phyloP scores from a whole-genome alignment of 176 grass and related monocot genomes.

The Themeda triandra region DNA sequence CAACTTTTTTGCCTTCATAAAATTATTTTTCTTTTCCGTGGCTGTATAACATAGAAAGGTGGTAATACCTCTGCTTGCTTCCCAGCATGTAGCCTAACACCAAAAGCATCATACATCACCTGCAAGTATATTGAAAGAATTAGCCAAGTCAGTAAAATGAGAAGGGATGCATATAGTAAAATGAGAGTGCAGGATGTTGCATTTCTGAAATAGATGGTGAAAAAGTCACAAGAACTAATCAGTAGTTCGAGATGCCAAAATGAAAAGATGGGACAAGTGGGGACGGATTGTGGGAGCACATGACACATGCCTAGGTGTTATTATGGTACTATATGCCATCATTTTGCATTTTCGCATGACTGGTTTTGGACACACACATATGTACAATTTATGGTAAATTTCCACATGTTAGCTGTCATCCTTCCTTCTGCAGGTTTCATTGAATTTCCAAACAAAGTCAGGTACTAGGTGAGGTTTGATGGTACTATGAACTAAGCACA shows the following conservation, averaged over 20 bases:
- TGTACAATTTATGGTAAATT: background rate
- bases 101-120: conserved; percentile 99
- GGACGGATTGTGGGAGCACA: background rate
- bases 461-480: background rate
- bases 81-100: conserved; percentile 94
- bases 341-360: background rate
- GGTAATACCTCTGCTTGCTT: conserved; percentile 85
- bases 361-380: background rate
- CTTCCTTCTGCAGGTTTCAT: background rate
- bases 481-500: background rate
- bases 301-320: background rate
- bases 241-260: background rate
- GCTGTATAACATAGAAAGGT: conserved; percentile 19
- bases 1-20: background rate
- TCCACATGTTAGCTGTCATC: background rate
- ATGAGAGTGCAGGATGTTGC: background rate
- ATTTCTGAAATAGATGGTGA: background rate
- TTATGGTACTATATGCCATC: background rate
- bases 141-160: background rate
- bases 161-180: background rate
- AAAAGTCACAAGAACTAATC: background rate
- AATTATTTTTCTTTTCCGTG: conserved; percentile 10
- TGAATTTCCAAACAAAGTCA: background rate
- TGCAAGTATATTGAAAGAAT: conserved; percentile 27
- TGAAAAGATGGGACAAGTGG: background rate